These are phyloP conservation scores for Colletotrichum aenigma DNA, from an alignment of 2,329 filamentous ascomycete genomes.

Conservation along the genomic window DNA sequence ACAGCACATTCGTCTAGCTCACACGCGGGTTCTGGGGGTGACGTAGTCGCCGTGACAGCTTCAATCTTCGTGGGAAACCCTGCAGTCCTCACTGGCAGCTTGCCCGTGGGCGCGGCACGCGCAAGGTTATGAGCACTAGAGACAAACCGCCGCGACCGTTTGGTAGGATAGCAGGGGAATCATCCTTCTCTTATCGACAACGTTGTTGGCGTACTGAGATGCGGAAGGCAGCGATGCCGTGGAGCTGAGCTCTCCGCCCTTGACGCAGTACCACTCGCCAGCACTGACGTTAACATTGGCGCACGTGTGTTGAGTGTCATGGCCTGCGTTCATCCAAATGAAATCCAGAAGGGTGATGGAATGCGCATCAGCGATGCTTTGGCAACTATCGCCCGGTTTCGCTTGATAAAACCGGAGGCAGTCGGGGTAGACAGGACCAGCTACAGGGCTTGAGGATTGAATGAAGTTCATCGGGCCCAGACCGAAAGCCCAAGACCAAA, in stretches of 20 bases:
- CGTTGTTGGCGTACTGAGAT: not conserved
- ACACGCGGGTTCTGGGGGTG: not conserved
- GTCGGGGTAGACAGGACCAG: not conserved
- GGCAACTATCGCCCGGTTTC: not conserved
- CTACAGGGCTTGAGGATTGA: not conserved
- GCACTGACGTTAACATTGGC: not conserved
- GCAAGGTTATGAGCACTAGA: not conserved
- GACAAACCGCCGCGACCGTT: not conserved
- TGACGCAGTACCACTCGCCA: slow-evolving; percentile 26
- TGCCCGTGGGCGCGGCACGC: not conserved
- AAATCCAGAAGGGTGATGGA: slow-evolving; percentile 29
- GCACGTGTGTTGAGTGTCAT: not conserved
- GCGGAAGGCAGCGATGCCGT: not conserved
- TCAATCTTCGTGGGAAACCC: not conserved
- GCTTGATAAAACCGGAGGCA: slow-evolving; percentile 3
- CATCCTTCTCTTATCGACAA: not conserved
- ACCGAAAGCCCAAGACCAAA: not conserved
- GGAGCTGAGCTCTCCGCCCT: not conserved
- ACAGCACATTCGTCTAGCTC: not conserved
- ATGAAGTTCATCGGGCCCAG: not conserved
- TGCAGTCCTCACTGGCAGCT: not conserved
- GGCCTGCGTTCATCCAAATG: slow-evolving; percentile 24
- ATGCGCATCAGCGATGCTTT: slow-evolving; percentile 27
- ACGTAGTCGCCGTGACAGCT: not conserved
- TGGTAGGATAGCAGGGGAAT: not conserved